Base-by-base conservation (phyloP, 2,329 filamentous ascomycete species). In the Penicillium corylophilum region DNA sequence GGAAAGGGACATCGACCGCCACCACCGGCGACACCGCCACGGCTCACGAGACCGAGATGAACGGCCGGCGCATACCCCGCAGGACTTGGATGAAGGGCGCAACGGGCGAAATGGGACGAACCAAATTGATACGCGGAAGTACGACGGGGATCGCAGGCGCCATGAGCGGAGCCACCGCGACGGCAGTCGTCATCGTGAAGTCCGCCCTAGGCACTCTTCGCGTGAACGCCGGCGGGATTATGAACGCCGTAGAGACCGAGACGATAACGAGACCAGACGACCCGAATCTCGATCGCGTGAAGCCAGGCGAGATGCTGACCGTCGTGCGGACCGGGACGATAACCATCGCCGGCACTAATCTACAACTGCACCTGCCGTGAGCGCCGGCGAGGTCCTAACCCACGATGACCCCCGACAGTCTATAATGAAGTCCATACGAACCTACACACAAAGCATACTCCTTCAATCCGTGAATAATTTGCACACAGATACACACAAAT, bases 21-120 rank as follows among this genome's bases (percentile, higher is more conserved):
- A 64, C 46, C 64, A 64, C 52, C 64, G 65, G 41, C 66, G 66
- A 42, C 66, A 68, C 50, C 68, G 68, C 43, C 63, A 69, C 39
- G 64, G 66, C 42, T 69, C 66, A 38, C 60, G 63, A 10, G 65
- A 67, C 43, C 57, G 64, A 41, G 64, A 64, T 24, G 55, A 57
- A 40, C 56, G 62, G 26, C 63, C 61, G n/a, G n/a, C n/a, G 28
- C 64, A 63, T 3, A 50, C 44, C 39, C 67, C 67, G 43, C 63
- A 64, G 22, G 35, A 38, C 8, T n/a, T n/a, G 7, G 31, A 18
- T n/a, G n/a, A 35, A n/a, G n/a, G 31, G 31, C 31, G 8, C 7
- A 28, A 3, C 8, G 15, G 29, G 12, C 29, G 29, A 2, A 6
- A 35, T 9, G 31, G 18, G 31, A 16, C 10, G 16, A 20, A 10